These are phyloP conservation scores for Dothideomycetes sp. DNA, from an alignment of 2,329 filamentous ascomycete species.

Conservation along the genomic window DNA sequence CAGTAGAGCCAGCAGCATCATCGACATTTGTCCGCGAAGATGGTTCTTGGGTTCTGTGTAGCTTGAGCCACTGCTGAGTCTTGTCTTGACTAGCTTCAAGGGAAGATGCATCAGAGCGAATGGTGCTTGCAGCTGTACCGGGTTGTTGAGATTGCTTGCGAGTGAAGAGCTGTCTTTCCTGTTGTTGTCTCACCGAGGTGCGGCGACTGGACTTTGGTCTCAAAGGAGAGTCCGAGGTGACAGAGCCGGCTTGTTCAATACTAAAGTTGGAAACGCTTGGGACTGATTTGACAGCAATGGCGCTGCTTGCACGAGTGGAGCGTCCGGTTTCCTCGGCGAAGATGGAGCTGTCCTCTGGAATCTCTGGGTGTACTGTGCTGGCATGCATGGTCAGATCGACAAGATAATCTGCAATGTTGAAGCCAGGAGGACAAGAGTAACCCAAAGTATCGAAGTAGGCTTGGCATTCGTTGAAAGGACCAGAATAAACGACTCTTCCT, in stretches of 20 bases:
- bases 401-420: constrained; percentile 97
- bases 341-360: constrained; percentile 43
- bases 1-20: constrained; percentile 52
- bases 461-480: constrained; percentile 80
- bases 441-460: constrained; percentile 86
- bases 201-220: constrained; percentile 62
- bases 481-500: constrained; percentile 86
- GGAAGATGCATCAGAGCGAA: constrained; percentile 48
- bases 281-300: constrained; percentile 80
- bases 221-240: constrained; percentile 46
- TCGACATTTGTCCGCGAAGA: constrained; percentile 54
- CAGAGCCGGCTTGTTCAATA: constrained; percentile 46
- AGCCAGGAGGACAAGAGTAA: constrained; percentile 87
- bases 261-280: constrained; percentile 72
- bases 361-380: constrained; percentile 46
- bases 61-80: constrained; percentile 50
- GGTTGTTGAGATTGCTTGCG: constrained; percentile 56
- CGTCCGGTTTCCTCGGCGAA: constrained; percentile 51
- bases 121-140: constrained; percentile 31
- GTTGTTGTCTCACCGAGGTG: constrained; percentile 72
- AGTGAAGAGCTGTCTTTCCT: constrained; percentile 85
- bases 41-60: constrained; percentile 43
- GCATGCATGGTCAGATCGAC: constrained; percentile 98
- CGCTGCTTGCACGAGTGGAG: constrained; percentile 74
- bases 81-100: constrained; percentile 43